Evolutionary conservation across 176 grass and related monocot species (phyloP).

Genomic region (Eremochloa ophiuroides): DNA sequence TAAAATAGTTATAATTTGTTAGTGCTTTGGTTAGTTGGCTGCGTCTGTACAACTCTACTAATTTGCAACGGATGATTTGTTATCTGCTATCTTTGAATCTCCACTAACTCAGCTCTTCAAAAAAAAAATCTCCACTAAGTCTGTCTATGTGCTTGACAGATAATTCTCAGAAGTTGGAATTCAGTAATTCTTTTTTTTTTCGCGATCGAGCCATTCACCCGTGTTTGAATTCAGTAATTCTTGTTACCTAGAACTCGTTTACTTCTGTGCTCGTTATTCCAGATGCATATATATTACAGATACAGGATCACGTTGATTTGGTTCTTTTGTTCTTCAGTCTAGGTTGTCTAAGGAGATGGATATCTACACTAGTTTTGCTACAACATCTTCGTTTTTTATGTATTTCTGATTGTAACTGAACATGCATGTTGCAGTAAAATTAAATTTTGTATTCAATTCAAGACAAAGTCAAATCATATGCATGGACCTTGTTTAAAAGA

Average conservation of each 20-base stretch:
- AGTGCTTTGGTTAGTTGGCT: not conserved
- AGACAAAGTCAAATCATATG: not conserved
- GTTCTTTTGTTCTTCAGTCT: not conserved
- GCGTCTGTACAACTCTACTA: not conserved
- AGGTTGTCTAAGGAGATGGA: not conserved
- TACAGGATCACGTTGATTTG: not conserved
- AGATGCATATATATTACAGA: not conserved
- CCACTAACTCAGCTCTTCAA: too few species aligned
- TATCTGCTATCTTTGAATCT: not conserved
- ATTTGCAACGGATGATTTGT: not conserved
- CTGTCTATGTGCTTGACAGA: not conserved
- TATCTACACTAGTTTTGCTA: not conserved
- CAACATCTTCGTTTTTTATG: not conserved
- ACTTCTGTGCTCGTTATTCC: not conserved
- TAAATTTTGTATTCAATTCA: not conserved
- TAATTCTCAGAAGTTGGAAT: not conserved
- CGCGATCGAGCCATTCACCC: too few species aligned
- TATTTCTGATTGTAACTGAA: not conserved
- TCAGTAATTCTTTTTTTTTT: not conserved
- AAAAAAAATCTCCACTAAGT: not conserved
- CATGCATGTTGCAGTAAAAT: not conserved
- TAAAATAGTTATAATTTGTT: not conserved
- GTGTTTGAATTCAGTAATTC: not conserved
- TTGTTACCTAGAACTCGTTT: not conserved
- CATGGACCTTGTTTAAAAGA: not conserved